Evolutionary conservation across 176 grass and related monocot species (phyloP).

Genomic region (Canna indica): DNA sequence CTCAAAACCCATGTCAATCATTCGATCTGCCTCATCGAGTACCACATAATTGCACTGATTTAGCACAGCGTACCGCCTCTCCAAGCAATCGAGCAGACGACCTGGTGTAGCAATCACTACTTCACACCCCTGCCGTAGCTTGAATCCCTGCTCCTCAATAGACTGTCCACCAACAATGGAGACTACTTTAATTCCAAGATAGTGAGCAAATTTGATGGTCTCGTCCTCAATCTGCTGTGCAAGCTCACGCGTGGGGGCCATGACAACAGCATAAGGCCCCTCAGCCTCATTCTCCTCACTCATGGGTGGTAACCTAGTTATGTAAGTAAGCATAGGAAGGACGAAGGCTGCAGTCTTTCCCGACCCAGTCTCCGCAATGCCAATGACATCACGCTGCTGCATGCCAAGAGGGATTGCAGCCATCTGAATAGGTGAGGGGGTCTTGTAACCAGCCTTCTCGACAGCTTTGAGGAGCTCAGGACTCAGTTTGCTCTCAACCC

Average conservation of each 20-base stretch:
- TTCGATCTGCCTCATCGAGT: slow-evolving; percentile 93
- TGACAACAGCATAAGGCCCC: slow-evolving; percentile 93
- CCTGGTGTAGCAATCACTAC: slow-evolving; percentile 96
- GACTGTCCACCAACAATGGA: slow-evolving; percentile 97
- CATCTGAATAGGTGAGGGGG: slow-evolving; percentile 90
- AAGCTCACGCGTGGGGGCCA: slow-evolving; percentile 95
- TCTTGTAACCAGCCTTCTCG: slow-evolving; percentile 76
- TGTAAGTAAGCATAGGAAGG: slow-evolving; percentile 89
- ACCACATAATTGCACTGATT: slow-evolving; percentile 99
- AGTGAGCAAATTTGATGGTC: slow-evolving; percentile 92
- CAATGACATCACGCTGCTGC: slow-evolving; percentile 96
- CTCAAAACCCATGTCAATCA: slow-evolving; percentile 99
- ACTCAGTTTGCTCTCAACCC: slow-evolving; percentile 77
- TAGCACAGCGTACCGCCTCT: slow-evolving; percentile 85
- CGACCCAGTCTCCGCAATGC: slow-evolving; percentile 88
- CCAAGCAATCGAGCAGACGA: slow-evolving; percentile 88
- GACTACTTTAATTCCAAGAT: slow-evolving; percentile 85
- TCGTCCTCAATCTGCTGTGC: slow-evolving; percentile 98
- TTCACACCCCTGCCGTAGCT: slow-evolving; percentile 86
- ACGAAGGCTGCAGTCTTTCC: slow-evolving; percentile 97
- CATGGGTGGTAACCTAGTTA: slow-evolving; percentile 77
- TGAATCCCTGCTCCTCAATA: slow-evolving; percentile 96
- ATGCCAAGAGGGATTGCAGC: slow-evolving; percentile 87
- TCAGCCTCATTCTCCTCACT: slow-evolving; percentile 92
- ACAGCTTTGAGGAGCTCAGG: slow-evolving; percentile 65